Percentiles rank a stretch among this genome's conserved stretches.
These are phyloP conservation scores for Coemansia sp. DNA, from an alignment of 192 early-diverging fungal genomes.

Conservation along the genomic window DNA sequence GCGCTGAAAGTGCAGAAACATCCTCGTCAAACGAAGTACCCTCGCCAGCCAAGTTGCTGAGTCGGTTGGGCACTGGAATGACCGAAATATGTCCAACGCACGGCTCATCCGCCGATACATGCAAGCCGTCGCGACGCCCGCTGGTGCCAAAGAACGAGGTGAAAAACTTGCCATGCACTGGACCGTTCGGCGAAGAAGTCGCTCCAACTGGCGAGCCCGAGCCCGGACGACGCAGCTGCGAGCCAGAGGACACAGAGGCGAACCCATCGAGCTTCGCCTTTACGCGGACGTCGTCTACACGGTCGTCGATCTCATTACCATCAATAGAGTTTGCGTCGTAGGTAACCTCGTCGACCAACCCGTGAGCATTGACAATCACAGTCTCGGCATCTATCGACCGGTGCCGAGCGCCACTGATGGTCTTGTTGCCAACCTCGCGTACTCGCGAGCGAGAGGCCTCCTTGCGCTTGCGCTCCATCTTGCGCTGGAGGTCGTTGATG, in stretches of 20 bases:
- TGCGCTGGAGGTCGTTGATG: slow-evolving; percentile 71
- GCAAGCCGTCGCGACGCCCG: slow-evolving; percentile 42
- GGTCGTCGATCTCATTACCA: slow-evolving; percentile 48
- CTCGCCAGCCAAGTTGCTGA: slow-evolving; percentile 42
- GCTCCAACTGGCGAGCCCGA: slow-evolving; percentile 27
- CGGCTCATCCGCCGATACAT: slow-evolving; percentile 44
- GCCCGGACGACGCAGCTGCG: slow-evolving; percentile 11
- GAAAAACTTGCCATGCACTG: slow-evolving; percentile 43
- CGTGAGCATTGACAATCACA: slow-evolving; percentile 33
- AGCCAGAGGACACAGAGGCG: slow-evolving; percentile 26
- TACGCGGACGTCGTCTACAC: slow-evolving; percentile 45
- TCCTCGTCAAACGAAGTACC: slow-evolving; percentile 52
- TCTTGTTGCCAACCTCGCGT: slow-evolving; percentile 21
- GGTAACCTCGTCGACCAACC: slow-evolving; percentile 24
- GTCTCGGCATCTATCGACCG: slow-evolving; percentile 47
- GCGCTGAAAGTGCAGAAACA: slow-evolving; percentile 47
- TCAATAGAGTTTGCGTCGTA: slow-evolving; percentile 35
- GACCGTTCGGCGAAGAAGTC: slow-evolving; percentile 7
- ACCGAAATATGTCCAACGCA: slow-evolving; percentile 40
- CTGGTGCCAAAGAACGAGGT: slow-evolving; percentile 52
- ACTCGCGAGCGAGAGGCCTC: slow-evolving; percentile 39
- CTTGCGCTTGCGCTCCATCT: slow-evolving; percentile 66
- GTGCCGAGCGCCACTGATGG: slow-evolving; percentile 21
- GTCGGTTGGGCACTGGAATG: slow-evolving; percentile 53
- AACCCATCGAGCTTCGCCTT: slow-evolving; percentile 3